Percentiles rank a stretch among this genome's conserved stretches.
phyloP scores from a whole-genome alignment of 2,329 filamentous ascomycete species.

The Verticillium dahliae region DNA sequence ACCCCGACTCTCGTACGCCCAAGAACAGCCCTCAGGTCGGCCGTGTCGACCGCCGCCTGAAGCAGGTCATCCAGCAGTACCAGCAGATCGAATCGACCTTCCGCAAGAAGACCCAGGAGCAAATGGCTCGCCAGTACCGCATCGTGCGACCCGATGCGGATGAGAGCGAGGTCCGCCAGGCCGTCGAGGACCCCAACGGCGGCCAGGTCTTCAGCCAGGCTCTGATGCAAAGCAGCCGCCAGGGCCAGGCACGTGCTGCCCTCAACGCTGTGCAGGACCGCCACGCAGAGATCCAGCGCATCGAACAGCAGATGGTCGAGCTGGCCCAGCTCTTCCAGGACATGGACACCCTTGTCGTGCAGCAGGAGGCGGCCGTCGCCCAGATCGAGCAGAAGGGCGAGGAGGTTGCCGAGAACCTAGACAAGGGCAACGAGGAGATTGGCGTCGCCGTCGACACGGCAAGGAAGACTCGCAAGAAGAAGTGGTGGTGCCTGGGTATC shows the following conservation, averaged over 20 bases:
- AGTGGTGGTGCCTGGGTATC: constrained; percentile 91
- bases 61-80: constrained; percentile 74
- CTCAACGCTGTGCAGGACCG: constrained; percentile 75
- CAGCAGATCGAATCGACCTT: constrained; percentile 75
- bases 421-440: constrained; percentile 80
- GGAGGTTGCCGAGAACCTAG: constrained; percentile 76
- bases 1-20: constrained; percentile 64
- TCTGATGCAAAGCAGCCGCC: constrained; percentile 72
- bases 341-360: constrained; percentile 75
- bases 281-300: constrained; percentile 83
- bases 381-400: constrained; percentile 84
- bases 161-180: constrained; percentile 70
- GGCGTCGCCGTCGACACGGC: constrained; percentile 77
- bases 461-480: constrained; percentile 77
- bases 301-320: constrained; percentile 84
- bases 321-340: constrained; percentile 84
- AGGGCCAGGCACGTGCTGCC: constrained; percentile 73
- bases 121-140: constrained; percentile 82
- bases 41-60: constrained; percentile 71
- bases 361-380: constrained; percentile 75
- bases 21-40: constrained; percentile 77
- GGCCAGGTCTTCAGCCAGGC: constrained; percentile 81
- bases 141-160: constrained; percentile 80
- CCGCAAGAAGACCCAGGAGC: constrained; percentile 71
- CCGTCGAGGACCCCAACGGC: constrained; percentile 60